Base-by-base conservation (phyloP, 495 filamentous ascomycete genomes). In the Rhypophila decipiens region DNA sequence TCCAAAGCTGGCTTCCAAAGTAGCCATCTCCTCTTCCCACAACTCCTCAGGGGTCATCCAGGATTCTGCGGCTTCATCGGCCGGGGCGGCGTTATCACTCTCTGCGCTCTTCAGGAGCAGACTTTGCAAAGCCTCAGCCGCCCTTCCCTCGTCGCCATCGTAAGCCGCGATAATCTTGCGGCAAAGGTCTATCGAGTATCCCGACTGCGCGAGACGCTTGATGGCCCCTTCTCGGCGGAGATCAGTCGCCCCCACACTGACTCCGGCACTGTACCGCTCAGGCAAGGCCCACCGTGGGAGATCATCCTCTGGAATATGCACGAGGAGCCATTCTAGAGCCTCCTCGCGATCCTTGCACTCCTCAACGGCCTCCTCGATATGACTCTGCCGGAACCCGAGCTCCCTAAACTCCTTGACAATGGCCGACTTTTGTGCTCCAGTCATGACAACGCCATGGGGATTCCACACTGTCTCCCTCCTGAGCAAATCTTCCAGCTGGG, bases 271-370 rank as follows among this genome's bases (percentile, higher is more conserved):
- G 58, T 98, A 98, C 35, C 79, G 82, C 65, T 93, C 91, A 3
- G 94, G 94, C 20, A 98, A 70, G 61, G 86, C 85, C 88, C 90
- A 95, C 15, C 74, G 63, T 0, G 93, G 93, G 2, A 96, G 67
- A 62, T 98, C 93, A 62, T 97, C 94, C 64, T 98, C 93, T 2
- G 93, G 94, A 17, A 98, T 87, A 65, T 98, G 90, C 24, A 97
- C 86, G 18, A 98, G 73, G 17, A 98, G 79, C 93, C 93, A 98
- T 55, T 81, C 78, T 7, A 98, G 70, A 11, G 87, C 79, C 64
- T 97, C 94, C 61, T 97, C 90, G n/a, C 82, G 76, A 62, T 95
- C 88, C 67, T 88, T 94, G 64, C 88, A 95, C 55, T 87, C 82
- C 22, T 77, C 79, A 1, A 85, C 78, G 8, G 93, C 94, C 67